These are phyloP conservation scores for Westerdykella sp. DNA, from an alignment of 2,329 filamentous ascomycete species.

Conservation along the genomic window DNA sequence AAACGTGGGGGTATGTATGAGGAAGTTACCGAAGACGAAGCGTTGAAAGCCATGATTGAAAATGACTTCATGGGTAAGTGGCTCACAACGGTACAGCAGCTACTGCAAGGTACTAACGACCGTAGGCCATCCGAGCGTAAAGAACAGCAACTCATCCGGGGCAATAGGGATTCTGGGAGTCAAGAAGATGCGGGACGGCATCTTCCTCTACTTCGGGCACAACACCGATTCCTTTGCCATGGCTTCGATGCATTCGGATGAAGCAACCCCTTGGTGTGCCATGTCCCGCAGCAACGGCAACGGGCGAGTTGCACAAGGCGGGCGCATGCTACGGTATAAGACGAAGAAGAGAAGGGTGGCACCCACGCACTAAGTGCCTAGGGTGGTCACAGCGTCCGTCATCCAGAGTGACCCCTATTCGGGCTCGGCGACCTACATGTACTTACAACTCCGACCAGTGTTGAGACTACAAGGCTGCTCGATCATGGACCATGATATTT, in stretches of 20 bases:
- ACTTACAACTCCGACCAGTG: no score
- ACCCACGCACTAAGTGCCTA: no score
- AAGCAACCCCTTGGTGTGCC: conserved; percentile 68
- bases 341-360: conserved; percentile 26
- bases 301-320: conserved; percentile 49
- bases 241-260: conserved; percentile 78
- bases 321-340: conserved; percentile 45
- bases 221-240: conserved; percentile 88
- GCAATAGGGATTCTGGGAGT: conserved; percentile 88
- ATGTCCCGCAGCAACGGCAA: conserved; percentile 70
- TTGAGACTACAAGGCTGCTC: no score
- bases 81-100: not conserved
- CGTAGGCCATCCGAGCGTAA: conserved; percentile 69
- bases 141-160: conserved; percentile 69
- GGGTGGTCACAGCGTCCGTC: no score
- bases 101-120: conserved; percentile 5
- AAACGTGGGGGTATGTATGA: conserved; percentile 58
- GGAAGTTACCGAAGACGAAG: conserved; percentile 68
- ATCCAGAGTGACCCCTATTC: no score
- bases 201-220: conserved; percentile 88
- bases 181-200: conserved; percentile 71
- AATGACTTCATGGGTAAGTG: conserved; percentile 77
- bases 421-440: no score
- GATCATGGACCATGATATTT: no score
- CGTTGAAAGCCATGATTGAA: conserved; percentile 69